Evolutionary conservation across 345 rosid genomes (phyloP).

Genomic region (rapeseed (Brassica napus)): DNA sequence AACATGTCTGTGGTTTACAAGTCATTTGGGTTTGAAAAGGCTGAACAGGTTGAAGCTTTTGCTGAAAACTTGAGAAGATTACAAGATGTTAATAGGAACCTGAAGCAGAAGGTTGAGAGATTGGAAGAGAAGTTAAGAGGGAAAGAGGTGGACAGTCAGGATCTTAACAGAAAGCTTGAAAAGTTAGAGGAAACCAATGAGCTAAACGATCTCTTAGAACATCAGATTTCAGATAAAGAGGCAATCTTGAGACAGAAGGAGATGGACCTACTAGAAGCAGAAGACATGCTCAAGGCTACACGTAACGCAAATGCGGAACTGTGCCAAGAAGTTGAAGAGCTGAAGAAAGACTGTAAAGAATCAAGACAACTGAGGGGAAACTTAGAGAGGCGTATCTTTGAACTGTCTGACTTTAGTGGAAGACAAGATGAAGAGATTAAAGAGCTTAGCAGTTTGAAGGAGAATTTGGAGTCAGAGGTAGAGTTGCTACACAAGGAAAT

Average conservation of each 20-base stretch:
- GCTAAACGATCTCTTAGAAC: constrained; percentile 56
- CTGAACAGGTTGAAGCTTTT: constrained; percentile 52
- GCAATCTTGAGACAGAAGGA: constrained; percentile 61
- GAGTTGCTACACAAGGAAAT: constrained; percentile 48
- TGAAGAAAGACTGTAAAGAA: constrained; percentile 58
- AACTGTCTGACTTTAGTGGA: constrained; percentile 49
- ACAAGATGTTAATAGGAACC: constrained; percentile 39
- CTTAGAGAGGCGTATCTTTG: constrained; percentile 48
- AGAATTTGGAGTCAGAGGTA: constrained; percentile 54
- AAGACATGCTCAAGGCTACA: constrained; percentile 65
- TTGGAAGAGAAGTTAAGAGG: constrained; percentile 52
- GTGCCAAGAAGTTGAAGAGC: constrained; percentile 58
- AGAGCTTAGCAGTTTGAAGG: constrained; percentile 56
- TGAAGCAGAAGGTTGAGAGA: constrained; percentile 51
- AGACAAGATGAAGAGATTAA: constrained; percentile 52
- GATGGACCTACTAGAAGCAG: constrained; percentile 60
- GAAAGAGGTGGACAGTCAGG: constrained; percentile 52
- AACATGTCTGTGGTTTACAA: constrained; percentile 54
- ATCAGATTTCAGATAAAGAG: constrained; percentile 49
- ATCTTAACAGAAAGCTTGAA: constrained; percentile 49
- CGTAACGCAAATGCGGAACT: constrained; percentile 56
- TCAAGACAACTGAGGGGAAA: constrained; percentile 44
- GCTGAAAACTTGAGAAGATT: constrained; percentile 47
- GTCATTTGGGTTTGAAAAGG: constrained; percentile 60
- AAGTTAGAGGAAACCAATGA: constrained; percentile 54